These are phyloP conservation scores for Fraxinus excelsior DNA, from an alignment of 257 asterid species.

Conservation along the genomic window DNA sequence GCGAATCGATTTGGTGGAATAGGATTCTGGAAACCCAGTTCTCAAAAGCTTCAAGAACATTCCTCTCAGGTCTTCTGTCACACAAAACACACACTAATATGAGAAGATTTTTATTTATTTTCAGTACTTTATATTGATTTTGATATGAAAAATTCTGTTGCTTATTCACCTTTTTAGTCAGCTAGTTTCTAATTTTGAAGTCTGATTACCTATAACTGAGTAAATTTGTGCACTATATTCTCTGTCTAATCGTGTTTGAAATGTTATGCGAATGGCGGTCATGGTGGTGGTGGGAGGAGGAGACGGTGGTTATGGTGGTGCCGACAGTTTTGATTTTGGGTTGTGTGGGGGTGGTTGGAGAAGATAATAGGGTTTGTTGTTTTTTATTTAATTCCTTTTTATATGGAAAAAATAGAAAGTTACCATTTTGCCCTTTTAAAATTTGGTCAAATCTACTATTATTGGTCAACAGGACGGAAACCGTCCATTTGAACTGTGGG, in stretches of 20 bases:
- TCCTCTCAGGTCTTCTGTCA: slow-evolving; percentile 39
- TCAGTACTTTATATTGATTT: not conserved
- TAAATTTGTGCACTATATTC: not conserved
- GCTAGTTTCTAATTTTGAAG: not conserved
- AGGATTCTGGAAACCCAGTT: slow-evolving; percentile 86
- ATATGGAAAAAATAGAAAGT: no score
- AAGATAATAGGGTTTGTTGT: no score
- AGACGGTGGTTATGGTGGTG: no score
- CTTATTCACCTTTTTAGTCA: not conserved
- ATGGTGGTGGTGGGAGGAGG: no score
- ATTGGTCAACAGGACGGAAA: no score
- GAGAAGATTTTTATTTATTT: not conserved
- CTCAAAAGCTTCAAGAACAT: slow-evolving; percentile 38
- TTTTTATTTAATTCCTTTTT: no score
- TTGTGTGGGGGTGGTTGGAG: no score
- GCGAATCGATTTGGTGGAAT: slow-evolving; percentile 84
- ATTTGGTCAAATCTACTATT: no score
- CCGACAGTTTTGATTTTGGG: no score
- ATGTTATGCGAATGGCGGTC: slow-evolving; percentile 25
- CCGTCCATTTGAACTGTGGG: no score
- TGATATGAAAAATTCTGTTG: not conserved
- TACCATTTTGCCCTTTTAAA: no score
- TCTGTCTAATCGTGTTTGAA: not conserved
- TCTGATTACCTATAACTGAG: not conserved
- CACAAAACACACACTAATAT: not conserved